Percentiles rank a stretch among this genome's conserved stretches.
These are phyloP conservation scores for Pelomyxa schiedti DNA, from an alignment of 78 protist species.

Conservation along the genomic window DNA sequence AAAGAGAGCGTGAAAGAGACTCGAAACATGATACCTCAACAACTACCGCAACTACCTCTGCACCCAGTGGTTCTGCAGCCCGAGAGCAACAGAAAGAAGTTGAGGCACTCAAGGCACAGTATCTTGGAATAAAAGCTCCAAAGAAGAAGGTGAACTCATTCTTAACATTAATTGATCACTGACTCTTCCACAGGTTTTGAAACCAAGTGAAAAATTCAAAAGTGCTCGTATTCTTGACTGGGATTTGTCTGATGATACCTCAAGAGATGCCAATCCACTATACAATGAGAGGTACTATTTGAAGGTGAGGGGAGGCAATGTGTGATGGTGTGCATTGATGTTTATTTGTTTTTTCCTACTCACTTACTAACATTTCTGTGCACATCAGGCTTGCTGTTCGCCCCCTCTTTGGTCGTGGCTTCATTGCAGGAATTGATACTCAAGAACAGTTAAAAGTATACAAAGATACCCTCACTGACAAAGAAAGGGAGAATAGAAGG, in stretches of 20 bases:
- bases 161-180: too few relatives aligned
- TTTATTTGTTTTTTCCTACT: too few relatives aligned
- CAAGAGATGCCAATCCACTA: neutral
- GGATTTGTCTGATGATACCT: neutral
- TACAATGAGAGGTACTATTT: too few relatives aligned
- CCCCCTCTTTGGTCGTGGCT: neutral
- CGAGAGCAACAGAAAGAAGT: neutral
- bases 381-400: too few relatives aligned
- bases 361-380: too few relatives aligned
- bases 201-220: neutral
- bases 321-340: too few relatives aligned
- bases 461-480: too few relatives aligned
- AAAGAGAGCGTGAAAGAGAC: too few relatives aligned
- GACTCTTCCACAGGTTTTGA: too few relatives aligned
- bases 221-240: neutral
- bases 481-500: too few relatives aligned
- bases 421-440: neutral
- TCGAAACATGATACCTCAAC: neutral
- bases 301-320: too few relatives aligned
- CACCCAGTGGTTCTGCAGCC: too few relatives aligned
- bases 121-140: neutral
- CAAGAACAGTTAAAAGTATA: neutral
- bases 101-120: neutral
- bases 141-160: neutral
- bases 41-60: neutral